Conservation (phyloP, 2,329 filamentous ascomycete species). For the Fusarium pseudonygamai region DNA sequence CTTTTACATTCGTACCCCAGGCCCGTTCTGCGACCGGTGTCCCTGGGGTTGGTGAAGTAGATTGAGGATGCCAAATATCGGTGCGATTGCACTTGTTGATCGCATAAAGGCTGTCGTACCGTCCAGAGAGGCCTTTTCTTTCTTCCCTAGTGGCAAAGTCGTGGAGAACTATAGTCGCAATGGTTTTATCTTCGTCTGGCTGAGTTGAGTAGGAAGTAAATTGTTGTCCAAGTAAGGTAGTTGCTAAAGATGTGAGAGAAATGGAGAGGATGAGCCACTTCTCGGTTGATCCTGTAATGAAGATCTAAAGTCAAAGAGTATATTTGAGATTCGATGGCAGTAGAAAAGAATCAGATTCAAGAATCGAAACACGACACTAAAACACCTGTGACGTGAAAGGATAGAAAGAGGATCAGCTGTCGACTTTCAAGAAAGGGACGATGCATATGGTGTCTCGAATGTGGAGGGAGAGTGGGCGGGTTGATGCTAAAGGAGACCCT, state of each 20-base stretch:
- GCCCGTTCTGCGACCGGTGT: constrained; percentile 42
- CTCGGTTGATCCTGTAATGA: neutral
- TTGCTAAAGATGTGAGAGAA: neutral
- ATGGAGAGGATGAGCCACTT: neutral
- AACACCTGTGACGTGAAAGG: constrained; percentile 35
- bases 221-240: neutral
- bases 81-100: neutral
- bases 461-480: constrained; percentile 40
- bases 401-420: constrained; percentile 38
- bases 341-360: neutral
- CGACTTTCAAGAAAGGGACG: constrained; percentile 40
- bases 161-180: constrained; percentile 1
- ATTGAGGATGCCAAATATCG: constrained; percentile 21
- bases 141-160: neutral
- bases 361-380: constrained; percentile 29
- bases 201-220: constrained; percentile 3
- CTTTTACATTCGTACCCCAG: constrained; percentile 42
- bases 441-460: constrained; percentile 48
- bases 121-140: neutral
- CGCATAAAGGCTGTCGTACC: neutral
- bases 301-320: neutral
- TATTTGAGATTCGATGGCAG: neutral
- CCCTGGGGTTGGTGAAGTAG: constrained; percentile 39
- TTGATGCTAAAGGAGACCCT: constrained; percentile 41
- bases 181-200: neutral